Evolutionary conservation across 352 stramenopile species (phyloP).

Genomic region (Albugo candida): DNA sequence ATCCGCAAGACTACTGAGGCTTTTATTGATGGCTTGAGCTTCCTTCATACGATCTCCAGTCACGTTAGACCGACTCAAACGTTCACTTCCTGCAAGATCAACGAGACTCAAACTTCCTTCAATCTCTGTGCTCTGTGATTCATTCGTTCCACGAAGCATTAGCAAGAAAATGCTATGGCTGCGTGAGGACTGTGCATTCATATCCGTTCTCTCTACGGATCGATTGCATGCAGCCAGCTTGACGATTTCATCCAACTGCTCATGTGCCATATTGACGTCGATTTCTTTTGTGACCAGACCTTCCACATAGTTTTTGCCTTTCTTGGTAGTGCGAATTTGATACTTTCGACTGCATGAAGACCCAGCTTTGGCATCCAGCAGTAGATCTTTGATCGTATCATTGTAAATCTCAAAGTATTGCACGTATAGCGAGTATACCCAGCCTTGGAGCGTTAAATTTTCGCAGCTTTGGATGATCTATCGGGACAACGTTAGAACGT

Average conservation of each 20-base stretch:
- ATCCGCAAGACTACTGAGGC: conserved; percentile 92
- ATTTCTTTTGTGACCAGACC: conserved; percentile 69
- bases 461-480: conserved; percentile 64
- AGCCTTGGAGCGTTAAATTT: conserved; percentile 66
- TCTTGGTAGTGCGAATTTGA: conserved; percentile 60
- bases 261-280: conserved; percentile 65
- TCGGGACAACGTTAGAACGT: neutral
- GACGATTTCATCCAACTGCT: conserved; percentile 75
- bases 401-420: conserved; percentile 99
- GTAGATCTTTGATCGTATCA: conserved; percentile 96
- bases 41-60: conserved; percentile 90
- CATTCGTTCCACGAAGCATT: conserved; percentile 71
- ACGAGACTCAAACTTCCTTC: conserved; percentile 88
- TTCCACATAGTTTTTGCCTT: conserved; percentile 72
- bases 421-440: conserved; percentile 92
- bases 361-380: conserved; percentile 34
- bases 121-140: conserved; percentile 81
- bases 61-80: conserved; percentile 83
- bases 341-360: conserved; percentile 23
- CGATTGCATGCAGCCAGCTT: conserved; percentile 82
- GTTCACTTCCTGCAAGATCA: conserved; percentile 90
- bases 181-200: conserved; percentile 96
- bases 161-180: conserved; percentile 97
- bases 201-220: conserved; percentile 94
- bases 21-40: conserved; percentile 98